Evolutionary conservation across 805 yeast species (phyloP), one percentile per base, ranked within the genome.

Genomic region (Candida germanica): DNA sequence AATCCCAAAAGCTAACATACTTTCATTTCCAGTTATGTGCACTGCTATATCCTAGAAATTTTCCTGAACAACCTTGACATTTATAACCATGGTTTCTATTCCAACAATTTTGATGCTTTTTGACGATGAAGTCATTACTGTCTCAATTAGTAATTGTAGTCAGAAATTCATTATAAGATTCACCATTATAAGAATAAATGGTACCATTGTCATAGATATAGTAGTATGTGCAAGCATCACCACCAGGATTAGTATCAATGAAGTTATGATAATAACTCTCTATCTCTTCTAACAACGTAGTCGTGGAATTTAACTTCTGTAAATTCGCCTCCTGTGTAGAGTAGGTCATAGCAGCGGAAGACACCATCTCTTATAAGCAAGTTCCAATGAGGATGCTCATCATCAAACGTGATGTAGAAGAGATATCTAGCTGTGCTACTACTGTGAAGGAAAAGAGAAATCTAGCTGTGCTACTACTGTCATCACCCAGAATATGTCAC

Each of bases 271-370:
- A 28, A 15, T 10, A 8, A 3, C 13, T 17, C 21, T 15, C 17
- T 28, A 28, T 28, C 31, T 28, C 31, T 15, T 14, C n/a, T 28
- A 18, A 28, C 21, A 28, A 14, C 21, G n/a, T 28, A 28, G 4
- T 20, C 31, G 10, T 18, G 31, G 17, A 14, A 28, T n/a, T 12
- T n/a, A 17, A 28, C 17, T 17, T 28, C 31, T 3, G 31, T 28
- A 20, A 15, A 28, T 11, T 28, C 31, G 17, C 31, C 31, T 15
- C 31, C 31, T 5, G 31, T 28, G 31, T 28, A 15, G 31, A 28
- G 13, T 15, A 28, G 14, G 31, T 28, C 31, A 20, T 28, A 28
- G 31, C 31, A 28, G 6, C 31, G 14, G 31, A 28, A 28, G 5
- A 28, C 21, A 5, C 31, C 31, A 18, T 28, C 31, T 28, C 31